Evolutionary conservation across 1,284 basidiomycete genomes (phyloP), one percentile per base, ranked within the genome.

Genomic region (Coniophora puteana): DNA sequence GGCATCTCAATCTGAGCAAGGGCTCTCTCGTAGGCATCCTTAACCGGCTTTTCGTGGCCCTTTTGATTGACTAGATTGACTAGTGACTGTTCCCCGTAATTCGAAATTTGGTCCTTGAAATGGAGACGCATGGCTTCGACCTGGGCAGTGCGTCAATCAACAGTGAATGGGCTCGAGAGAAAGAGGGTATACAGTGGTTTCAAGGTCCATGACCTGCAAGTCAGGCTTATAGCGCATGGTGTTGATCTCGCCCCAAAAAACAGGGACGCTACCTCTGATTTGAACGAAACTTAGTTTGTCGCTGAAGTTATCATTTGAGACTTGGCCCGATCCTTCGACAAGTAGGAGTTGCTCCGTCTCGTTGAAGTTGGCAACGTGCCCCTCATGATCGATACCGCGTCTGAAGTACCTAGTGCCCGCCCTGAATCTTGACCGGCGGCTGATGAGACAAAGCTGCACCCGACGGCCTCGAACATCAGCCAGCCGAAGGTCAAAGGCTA

Each of bases 161-260:
- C 8, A 21, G 21, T 20, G 24, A 24, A 39, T 40, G 25, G n/a
- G 38, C 12, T 33, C 29, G 52, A 22, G 46, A 43, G 44, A n/a
- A 23, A 30, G 26, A 12, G 18, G 44, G 59, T 77, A 49, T 55
- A 89, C 89, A 23, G 93, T 89, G 50, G 91, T 82, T 40, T 83
- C 80, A 28, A 90, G 65, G 43, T 97, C 93, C 93, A 98, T 98
- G 50, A 99, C 79, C 65, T 94, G 90, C 44, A 99, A 68, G 63
- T 99, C 96, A 7, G 96, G 96, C 62, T 94, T 96, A 67, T 99
- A 99, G 49, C 93, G 78, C 48, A 99, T 62, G 36, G 93, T 99
- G 66, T 95, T 98, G 57, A 99, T 72, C 65, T 99, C 95, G 3
- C 92, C 91, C 96, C 96, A 99, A 62, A 87, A 98, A 14, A 99